Evolutionary conservation across 1,284 basidiomycete species (phyloP).

Genomic region (Caloboletus firmus): DNA sequence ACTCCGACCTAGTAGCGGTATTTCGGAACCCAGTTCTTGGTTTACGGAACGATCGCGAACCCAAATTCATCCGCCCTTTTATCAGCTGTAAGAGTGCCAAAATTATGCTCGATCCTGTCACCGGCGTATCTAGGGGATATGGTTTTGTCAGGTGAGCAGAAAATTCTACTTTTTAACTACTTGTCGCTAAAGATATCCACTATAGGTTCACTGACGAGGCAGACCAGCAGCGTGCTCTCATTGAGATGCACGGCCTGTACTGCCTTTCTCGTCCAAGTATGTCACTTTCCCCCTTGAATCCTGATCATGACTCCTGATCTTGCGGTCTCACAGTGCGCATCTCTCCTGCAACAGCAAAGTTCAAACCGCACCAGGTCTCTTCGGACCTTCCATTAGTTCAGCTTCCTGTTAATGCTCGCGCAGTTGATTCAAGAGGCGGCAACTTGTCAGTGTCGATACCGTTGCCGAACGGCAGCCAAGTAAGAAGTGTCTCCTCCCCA

Average conservation of each 20-base stretch:
- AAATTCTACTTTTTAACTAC: neutral
- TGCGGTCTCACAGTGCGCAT: conserved; percentile 65
- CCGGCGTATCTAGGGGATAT: conserved; percentile 86
- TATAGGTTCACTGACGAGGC: conserved; percentile 79
- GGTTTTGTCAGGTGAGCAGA: conserved; percentile 77
- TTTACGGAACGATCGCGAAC: conserved; percentile 75
- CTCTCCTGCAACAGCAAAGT: conserved; percentile 85
- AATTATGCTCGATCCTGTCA: conserved; percentile 88
- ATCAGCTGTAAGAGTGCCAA: conserved; percentile 89
- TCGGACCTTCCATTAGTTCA: conserved; percentile 52
- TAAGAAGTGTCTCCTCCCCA: conserved; percentile 65
- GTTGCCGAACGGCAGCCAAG: conserved; percentile 42
- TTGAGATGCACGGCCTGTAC: conserved; percentile 88
- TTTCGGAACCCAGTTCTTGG: conserved; percentile 83
- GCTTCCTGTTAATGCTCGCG: conserved; percentile 38
- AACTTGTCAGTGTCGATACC: conserved; percentile 49
- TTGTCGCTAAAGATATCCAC: conserved; percentile 7
- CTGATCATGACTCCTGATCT: conserved; percentile 32
- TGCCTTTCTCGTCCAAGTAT: conserved; percentile 82
- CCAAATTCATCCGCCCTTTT: conserved; percentile 83
- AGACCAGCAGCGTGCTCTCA: conserved; percentile 84
- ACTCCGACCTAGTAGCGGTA: conserved; percentile 86
- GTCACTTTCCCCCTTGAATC: conserved; percentile 31
- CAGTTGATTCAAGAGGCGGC: conserved; percentile 34
- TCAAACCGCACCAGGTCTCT: conserved; percentile 57